Conservation (phyloP, 257 asterid species). For the Solanum gandarillasii region DNA sequence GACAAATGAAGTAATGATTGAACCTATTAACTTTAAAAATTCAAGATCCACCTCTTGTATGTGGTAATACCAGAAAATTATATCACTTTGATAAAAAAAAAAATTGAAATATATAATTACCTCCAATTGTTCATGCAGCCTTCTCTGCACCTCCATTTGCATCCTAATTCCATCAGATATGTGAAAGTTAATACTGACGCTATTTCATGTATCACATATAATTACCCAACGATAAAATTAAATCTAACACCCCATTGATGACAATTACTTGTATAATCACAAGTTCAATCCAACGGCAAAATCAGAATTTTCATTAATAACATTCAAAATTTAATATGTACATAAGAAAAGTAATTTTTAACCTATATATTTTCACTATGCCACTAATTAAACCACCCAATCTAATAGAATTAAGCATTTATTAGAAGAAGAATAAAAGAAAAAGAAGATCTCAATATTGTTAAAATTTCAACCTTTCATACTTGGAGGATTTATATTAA, state of each 20-base stretch:
- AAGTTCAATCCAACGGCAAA: not conserved
- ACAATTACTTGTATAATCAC: not conserved
- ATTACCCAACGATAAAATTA: slow-evolving; percentile 5
- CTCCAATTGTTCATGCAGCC: slow-evolving; percentile 96
- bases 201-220: slow-evolving; percentile 5
- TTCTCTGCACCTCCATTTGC: slow-evolving; percentile 98
- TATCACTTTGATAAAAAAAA: not conserved
- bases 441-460: not conserved
- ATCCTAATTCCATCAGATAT: slow-evolving; percentile 65
- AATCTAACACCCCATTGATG: not conserved
- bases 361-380: not conserved
- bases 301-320: not conserved
- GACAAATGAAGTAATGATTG: not conserved
- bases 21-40: not conserved
- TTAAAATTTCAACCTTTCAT: not conserved
- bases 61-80: not conserved
- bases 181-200: slow-evolving; percentile 29
- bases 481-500: not conserved
- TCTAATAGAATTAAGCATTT: not conserved
- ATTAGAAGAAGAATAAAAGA: not conserved
- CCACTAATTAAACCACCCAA: not conserved
- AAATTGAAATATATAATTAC: slow-evolving; percentile 15
- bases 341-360: too few species aligned
- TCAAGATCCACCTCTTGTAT: not conserved
- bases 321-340: too few species aligned